phyloP scores from a whole-genome alignment of 2,329 filamentous ascomycete genomes.

The Thielaviopsis musarum region DNA sequence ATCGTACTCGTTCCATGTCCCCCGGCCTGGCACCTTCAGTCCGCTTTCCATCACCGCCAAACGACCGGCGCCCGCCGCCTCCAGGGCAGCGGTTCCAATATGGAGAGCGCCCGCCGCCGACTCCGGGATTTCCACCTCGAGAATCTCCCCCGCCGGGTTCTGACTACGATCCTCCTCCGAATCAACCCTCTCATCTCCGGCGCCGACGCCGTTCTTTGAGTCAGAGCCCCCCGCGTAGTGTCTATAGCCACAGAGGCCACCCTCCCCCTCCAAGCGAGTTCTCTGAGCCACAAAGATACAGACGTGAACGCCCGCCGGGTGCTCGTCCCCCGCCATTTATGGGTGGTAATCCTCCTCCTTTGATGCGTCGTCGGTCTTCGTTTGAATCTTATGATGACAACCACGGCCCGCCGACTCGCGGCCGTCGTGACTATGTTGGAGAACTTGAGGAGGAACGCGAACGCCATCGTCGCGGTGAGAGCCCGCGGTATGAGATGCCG shows the following conservation, averaged over 20 bases:
- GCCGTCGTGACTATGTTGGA: constrained; percentile 3
- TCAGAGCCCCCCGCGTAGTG: neutral
- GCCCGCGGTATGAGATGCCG: neutral
- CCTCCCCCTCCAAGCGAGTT: neutral
- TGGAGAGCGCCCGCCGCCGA: neutral
- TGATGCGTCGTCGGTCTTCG: constrained; percentile 3
- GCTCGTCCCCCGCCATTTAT: neutral
- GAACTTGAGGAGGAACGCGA: constrained; percentile 5
- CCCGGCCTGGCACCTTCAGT: constrained; percentile 4
- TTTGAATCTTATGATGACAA: constrained; percentile 8
- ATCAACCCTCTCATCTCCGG: constrained; percentile 22
- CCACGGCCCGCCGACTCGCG: neutral
- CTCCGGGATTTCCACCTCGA: neutral
- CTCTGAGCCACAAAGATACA: no score
- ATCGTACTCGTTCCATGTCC: constrained; percentile 1
- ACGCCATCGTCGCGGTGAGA: neutral
- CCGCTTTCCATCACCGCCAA: neutral
- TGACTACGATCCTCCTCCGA: constrained; percentile 7
- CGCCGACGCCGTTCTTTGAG: constrained; percentile 19
- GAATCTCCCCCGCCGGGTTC: neutral
- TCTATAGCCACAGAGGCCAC: neutral
- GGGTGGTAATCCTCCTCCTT: neutral
- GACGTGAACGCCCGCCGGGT: neutral
- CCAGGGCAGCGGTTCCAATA: neutral
- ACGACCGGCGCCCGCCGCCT: neutral